A percentile compares a stretch with the other conserved stretches of the same genome.
Conservation (phyloP, 2,329 filamentous ascomycete genomes). For the Clonostachys rosea region DNA sequence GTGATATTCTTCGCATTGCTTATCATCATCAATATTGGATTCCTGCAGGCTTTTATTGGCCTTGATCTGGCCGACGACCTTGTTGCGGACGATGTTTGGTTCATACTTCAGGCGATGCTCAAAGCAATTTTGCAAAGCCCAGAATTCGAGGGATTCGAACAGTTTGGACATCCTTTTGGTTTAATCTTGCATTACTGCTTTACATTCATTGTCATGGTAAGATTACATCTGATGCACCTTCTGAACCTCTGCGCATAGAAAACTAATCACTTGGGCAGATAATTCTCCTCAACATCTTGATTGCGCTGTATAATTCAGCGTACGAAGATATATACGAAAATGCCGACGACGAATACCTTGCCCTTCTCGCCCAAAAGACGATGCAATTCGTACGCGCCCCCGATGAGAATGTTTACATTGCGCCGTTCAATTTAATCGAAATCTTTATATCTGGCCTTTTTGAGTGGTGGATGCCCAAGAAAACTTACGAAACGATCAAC, state of each 20-base stretch:
- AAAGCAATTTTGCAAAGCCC: slow-evolving; percentile 91
- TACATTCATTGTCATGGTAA: slow-evolving; percentile 93
- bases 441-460: slow-evolving; percentile 74
- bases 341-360: slow-evolving; percentile 92
- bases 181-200: slow-evolving; percentile 96
- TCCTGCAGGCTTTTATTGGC: slow-evolving; percentile 91
- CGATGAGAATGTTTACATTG: slow-evolving; percentile 97
- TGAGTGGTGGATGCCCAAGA: slow-evolving; percentile 90
- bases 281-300: slow-evolving; percentile 88
- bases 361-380: slow-evolving; percentile 88
- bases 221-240: slow-evolving; percentile 7
- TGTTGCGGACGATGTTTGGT: slow-evolving; percentile 60
- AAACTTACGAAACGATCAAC: slow-evolving; percentile 75
- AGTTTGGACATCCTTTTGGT: slow-evolving; percentile 89
- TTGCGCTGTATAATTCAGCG: slow-evolving; percentile 93
- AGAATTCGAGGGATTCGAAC: slow-evolving; percentile 83
- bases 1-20: slow-evolving; percentile 95
- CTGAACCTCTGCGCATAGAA: neutral
- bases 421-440: slow-evolving; percentile 92
- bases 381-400: slow-evolving; percentile 96
- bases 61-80: slow-evolving; percentile 79
- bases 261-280: slow-evolving; percentile 27
- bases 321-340: slow-evolving; percentile 95
- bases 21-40: slow-evolving; percentile 76
- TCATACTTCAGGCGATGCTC: slow-evolving; percentile 77